These are phyloP conservation scores for Neobulgaria alba DNA, from an alignment of 2,329 filamentous ascomycete genomes.

Conservation along the genomic window DNA sequence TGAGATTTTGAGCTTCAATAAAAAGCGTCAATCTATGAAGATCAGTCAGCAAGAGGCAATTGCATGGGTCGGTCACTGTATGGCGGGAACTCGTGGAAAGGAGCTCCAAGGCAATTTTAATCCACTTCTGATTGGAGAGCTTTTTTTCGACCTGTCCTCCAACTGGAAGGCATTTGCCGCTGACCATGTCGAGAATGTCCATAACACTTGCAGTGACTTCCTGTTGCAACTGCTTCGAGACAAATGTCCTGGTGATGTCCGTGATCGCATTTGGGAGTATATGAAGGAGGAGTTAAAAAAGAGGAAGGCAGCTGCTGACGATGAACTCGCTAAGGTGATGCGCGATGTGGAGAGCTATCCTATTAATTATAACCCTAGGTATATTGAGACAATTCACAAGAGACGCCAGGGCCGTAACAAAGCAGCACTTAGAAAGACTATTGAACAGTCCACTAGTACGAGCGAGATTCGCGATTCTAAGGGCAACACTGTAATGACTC, in stretches of 20 bases:
- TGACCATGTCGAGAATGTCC: conserved; percentile 16
- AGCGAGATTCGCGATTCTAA: background rate
- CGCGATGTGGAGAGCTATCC: conserved; percentile 25
- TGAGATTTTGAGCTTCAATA: background rate
- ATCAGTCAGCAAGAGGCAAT: conserved; percentile 17
- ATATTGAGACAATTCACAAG: conserved; percentile 26
- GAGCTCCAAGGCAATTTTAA: conserved; percentile 34
- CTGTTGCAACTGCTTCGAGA: conserved; percentile 14
- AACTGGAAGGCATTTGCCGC: conserved; percentile 29
- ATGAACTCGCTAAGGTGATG: conserved; percentile 24
- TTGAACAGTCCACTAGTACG: background rate
- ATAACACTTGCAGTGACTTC: conserved; percentile 15
- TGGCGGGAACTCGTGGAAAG: conserved; percentile 22
- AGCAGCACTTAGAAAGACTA: background rate
- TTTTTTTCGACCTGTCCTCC: conserved; percentile 33
- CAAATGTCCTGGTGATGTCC: conserved; percentile 17
- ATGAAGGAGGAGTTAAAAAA: background rate
- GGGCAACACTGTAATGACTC: background rate
- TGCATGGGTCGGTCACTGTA: conserved; percentile 18
- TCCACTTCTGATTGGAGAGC: conserved; percentile 32
- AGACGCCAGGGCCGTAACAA: conserved; percentile 10
- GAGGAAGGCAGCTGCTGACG: background rate
- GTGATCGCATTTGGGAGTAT: conserved; percentile 10
- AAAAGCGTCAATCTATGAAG: background rate
- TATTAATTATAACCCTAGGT: conserved; percentile 33